Percentiles rank a stretch among this genome's conserved stretches.
Conservation (phyloP, 305 asterid genomes). For the Stenogyne calaminthoides region DNA sequence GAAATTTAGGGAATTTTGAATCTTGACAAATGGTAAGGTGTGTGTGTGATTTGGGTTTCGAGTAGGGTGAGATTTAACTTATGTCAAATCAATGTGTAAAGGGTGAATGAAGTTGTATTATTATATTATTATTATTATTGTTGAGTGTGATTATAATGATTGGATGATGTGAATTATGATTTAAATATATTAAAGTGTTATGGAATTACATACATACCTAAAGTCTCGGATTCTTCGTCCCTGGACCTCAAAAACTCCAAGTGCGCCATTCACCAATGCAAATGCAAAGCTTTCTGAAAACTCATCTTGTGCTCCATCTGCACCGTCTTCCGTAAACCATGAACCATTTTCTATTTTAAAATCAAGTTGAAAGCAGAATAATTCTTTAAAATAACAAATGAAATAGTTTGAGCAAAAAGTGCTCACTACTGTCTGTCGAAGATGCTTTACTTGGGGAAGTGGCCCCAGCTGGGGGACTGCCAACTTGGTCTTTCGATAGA, state of each 20-base stretch:
- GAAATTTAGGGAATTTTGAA: too few species aligned
- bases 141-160: too few species aligned
- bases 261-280: conserved; percentile 98
- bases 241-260: conserved; percentile 98
- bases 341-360: conserved; percentile 33
- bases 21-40: too few species aligned
- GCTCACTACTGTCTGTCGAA: conserved; percentile 71
- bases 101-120: too few species aligned
- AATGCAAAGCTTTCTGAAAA: conserved; percentile 96
- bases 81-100: too few species aligned
- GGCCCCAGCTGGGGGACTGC: conserved; percentile 48
- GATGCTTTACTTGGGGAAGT: conserved; percentile 66
- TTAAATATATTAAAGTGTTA: background rate
- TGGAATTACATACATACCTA: conserved; percentile 53
- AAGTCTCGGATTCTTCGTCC: conserved; percentile 98
- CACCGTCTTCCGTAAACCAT: conserved; percentile 62
- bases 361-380: conserved; percentile 12
- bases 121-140: too few species aligned
- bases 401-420: conserved; percentile 26
- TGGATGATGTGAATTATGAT: too few species aligned
- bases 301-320: conserved; percentile 89
- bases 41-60: too few species aligned
- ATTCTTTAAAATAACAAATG: conserved; percentile 11
- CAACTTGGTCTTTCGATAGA: conserved; percentile 52
- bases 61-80: too few species aligned